Percentiles rank a stretch among this genome's conserved stretches.
Conservation (phyloP, 2,329 filamentous ascomycete species). For the Colletotrichum tofieldiae region DNA sequence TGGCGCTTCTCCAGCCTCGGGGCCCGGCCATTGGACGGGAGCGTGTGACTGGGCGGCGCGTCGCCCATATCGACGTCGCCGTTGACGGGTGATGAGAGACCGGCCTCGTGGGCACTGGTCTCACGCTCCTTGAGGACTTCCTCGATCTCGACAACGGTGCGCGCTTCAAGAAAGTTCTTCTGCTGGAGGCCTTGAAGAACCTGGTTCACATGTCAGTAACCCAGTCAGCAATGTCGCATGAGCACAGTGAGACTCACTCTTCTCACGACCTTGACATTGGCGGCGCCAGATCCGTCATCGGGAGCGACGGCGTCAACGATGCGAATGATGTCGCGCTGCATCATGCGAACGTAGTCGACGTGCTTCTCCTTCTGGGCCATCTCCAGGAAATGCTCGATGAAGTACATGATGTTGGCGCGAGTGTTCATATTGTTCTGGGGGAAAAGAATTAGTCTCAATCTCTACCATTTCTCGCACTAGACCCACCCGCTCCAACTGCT, state of each 20-base stretch:
- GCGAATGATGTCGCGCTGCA: constrained; percentile 91
- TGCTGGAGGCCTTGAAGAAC: constrained; percentile 79
- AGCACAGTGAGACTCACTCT: constrained; percentile 69
- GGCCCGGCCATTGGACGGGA: constrained; percentile 54
- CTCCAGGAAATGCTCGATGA: constrained; percentile 95
- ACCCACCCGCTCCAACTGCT: constrained; percentile 88
- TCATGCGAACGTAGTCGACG: constrained; percentile 90
- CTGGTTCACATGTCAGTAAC: constrained; percentile 53
- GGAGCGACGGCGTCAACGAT: constrained; percentile 95
- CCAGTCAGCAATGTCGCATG: background rate
- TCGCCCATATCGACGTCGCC: constrained; percentile 59
- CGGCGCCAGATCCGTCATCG: constrained; percentile 87
- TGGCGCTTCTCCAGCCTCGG: constrained; percentile 82
- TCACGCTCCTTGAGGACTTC: constrained; percentile 87
- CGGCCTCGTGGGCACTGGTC: constrained; percentile 70
- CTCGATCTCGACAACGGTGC: constrained; percentile 85
- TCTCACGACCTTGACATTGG: constrained; percentile 93
- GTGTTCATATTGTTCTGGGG: constrained; percentile 93
- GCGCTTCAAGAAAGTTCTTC: constrained; percentile 80
- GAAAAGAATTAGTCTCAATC: constrained; percentile 28
- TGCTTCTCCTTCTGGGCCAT: constrained; percentile 84
- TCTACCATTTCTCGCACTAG: background rate
- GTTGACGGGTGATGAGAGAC: constrained; percentile 65
- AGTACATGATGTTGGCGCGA: constrained; percentile 99
- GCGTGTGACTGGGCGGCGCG: constrained; percentile 59